A percentile compares a stretch with the other conserved stretches of the same genome.
Conservation (phyloP, 306 rosid species). For the Fagus sylvatica region DNA sequence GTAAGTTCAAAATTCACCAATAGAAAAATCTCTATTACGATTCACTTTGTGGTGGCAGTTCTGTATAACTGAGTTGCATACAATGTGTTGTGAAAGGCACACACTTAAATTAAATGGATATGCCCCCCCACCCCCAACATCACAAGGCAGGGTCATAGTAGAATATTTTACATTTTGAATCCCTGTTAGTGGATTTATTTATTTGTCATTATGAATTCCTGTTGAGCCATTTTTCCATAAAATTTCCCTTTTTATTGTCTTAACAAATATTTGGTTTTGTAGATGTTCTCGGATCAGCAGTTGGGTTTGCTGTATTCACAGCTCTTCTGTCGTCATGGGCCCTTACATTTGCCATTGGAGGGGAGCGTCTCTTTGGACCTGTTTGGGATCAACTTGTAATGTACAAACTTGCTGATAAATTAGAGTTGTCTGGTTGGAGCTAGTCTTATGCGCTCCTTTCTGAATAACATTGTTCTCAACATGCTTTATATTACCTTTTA, state of each 20-base stretch:
- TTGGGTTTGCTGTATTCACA: slow-evolving; percentile 64
- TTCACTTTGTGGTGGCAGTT: background rate
- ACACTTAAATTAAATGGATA: too few species aligned
- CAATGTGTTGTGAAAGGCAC: too few species aligned
- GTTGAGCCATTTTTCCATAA: background rate
- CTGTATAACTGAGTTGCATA: too few species aligned
- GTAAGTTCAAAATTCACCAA: too few species aligned
- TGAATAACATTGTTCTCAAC: background rate
- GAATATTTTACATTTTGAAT: background rate
- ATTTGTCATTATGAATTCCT: slow-evolving; percentile 7
- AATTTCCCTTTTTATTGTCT: slow-evolving; percentile 4
- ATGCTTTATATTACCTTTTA: background rate
- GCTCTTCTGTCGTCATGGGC: slow-evolving; percentile 80
- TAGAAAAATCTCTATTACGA: background rate
- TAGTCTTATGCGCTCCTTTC: slow-evolving; percentile 27
- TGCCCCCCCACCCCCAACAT: too few species aligned
- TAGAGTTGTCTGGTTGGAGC: slow-evolving; percentile 82
- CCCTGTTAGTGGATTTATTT: slow-evolving; percentile 12
- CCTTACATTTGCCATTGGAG: slow-evolving; percentile 79
- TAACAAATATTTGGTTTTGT: slow-evolving; percentile 22
- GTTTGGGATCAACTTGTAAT: slow-evolving; percentile 82
- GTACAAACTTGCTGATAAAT: slow-evolving; percentile 89
- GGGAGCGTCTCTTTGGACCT: slow-evolving; percentile 76
- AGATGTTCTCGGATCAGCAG: slow-evolving; percentile 75
- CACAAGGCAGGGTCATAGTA: background rate